Evolutionary conservation across 2,329 filamentous ascomycete genomes (phyloP).

Genomic region (Penicillium sp.): DNA sequence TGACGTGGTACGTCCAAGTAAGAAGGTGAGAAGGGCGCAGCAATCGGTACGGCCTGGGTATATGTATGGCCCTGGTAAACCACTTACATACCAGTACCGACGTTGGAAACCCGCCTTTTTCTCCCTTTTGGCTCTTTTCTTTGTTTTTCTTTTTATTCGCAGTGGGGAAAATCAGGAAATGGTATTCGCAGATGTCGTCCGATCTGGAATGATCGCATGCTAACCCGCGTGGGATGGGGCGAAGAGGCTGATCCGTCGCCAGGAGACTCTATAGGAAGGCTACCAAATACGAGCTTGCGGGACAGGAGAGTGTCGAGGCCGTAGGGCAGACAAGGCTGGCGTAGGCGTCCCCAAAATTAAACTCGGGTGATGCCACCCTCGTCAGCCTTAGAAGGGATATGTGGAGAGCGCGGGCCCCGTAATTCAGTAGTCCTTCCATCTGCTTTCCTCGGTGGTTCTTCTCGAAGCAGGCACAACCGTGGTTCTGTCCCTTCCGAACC

Average conservation of each 20-base stretch:
- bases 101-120: neutral
- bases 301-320: too few species aligned
- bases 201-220: too few species aligned
- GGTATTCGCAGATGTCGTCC: neutral
- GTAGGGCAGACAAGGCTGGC: constrained; percentile 8
- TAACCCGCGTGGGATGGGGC: constrained; percentile 1
- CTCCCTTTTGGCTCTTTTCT: neutral
- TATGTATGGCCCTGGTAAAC: constrained; percentile 13
- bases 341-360: constrained; percentile 5
- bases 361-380: neutral
- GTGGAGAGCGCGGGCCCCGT: neutral
- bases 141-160: neutral
- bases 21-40: constrained; percentile 9
- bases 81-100: constrained; percentile 16
- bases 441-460: too few species aligned
- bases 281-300: too few species aligned
- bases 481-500: constrained; percentile 3
- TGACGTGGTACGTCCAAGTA: constrained; percentile 1
- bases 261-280: too few species aligned
- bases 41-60: constrained; percentile 6
- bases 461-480: constrained; percentile 9
- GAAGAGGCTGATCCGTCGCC: too few species aligned
- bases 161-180: too few species aligned
- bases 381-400: constrained; percentile 7
- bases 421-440: too few species aligned